Evolutionary conservation across 1,139 yeast species (phyloP), one percentile per base, ranked within the genome.

Genomic region (Hansenula sp.): DNA sequence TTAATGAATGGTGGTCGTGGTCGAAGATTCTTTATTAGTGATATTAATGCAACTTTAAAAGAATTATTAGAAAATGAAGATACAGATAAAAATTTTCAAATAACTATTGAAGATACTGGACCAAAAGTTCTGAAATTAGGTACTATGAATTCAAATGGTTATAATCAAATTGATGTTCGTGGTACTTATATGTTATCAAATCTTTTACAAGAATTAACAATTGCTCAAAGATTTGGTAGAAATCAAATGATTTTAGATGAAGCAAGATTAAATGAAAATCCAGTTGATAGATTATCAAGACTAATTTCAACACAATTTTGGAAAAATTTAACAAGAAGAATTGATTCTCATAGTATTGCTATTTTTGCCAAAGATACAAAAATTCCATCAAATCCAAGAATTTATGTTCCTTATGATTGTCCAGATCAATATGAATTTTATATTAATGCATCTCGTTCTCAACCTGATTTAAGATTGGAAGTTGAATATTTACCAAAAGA

Each of bases 101-200:
- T 90, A 54, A 89, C 97, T 13, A 83, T 89, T 40, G 97, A 89
- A 56, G 97, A 89, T 60, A 75, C 79, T 3, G 97, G 97, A 0
- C 96, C 97, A n/a, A 89, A 89, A 57, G 94, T 85, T 14, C 68
- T 88, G 47, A 73, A 79, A 49, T 69, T 89, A 32, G 96, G 96
- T 7, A 87, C 96, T 0, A 87, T 81, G 36, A 85, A 85, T 58
- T 86, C 96, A 2, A 77, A 82, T 51, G 96, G 97, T 2, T 85
- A 65, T 61, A 79, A 77, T 34, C 82, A 79, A 52, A 73, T 77
- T 35, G 87, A 82, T 41, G 73, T 90, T 40, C 69, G 96, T 48
- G 97, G 97, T 13, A 89, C 96, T 0, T 90, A 90, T 58, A 86
- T 86, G 92, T 69, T 90, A 40, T 84, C 95, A 1, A 90, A 90